Conservation (phyloP, 495 filamentous ascomycete genomes). For the Hypoxylon crocopeplum region DNA sequence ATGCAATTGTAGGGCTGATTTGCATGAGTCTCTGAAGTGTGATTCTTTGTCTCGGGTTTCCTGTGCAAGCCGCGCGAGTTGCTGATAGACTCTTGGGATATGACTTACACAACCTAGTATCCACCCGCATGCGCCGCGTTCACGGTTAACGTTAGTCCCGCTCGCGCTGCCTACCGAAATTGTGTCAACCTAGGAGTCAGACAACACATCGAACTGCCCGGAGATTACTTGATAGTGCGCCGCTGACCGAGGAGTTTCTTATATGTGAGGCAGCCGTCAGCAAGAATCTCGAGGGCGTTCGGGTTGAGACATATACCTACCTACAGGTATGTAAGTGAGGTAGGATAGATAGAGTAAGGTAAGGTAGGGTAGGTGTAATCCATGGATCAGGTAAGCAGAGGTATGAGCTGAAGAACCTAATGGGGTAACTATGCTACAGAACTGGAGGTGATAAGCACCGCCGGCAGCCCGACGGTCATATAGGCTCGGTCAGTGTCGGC, state of each 20-base stretch:
- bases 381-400: slow-evolving; percentile 1
- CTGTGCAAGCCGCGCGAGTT: not conserved
- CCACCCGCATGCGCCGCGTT: too few relatives aligned
- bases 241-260: too few relatives aligned
- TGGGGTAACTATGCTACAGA: slow-evolving; percentile 10
- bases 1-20: slow-evolving; percentile 27
- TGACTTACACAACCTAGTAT: too few relatives aligned
- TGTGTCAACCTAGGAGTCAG: too few relatives aligned
- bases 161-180: too few relatives aligned
- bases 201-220: too few relatives aligned
- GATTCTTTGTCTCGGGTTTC: not conserved
- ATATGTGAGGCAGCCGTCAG: too few relatives aligned
- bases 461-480: not conserved
- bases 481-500: slow-evolving; percentile 1
- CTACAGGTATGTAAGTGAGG: not conserved
- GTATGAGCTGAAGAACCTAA: slow-evolving; percentile 9
- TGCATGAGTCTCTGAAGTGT: not conserved
- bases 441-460: slow-evolving; percentile 6
- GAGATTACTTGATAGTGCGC: too few relatives aligned
- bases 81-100: too few relatives aligned
- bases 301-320: not conserved
- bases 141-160: too few relatives aligned
- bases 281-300: too few relatives aligned
- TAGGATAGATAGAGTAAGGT: not conserved
- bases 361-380: not conserved